Percentiles rank a stretch among this genome's conserved stretches.
Conservation (phyloP, 2,329 filamentous ascomycete genomes). For the Fusarium illudens region DNA sequence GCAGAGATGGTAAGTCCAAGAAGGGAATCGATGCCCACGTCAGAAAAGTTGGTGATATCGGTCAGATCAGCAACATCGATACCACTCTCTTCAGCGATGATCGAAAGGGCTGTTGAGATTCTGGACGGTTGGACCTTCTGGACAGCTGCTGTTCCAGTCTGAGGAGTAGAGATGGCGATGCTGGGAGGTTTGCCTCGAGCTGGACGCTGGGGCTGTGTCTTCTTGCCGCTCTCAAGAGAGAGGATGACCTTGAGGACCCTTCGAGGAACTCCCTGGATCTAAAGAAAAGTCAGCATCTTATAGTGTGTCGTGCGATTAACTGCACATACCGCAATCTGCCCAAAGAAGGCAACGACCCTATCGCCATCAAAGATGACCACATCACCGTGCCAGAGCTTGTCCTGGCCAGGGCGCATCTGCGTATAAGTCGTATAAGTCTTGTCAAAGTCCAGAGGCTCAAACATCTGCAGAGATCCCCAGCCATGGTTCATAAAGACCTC, state of each 20-base stretch:
- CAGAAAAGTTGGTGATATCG: constrained; percentile 64
- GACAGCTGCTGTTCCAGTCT: rapidly evolving
- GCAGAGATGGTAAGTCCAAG: constrained; percentile 67
- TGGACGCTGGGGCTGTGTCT: constrained; percentile 17
- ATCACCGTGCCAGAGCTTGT: constrained; percentile 51
- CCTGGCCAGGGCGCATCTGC: constrained; percentile 24
- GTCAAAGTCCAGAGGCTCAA: constrained; percentile 32
- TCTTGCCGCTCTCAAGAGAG: constrained; percentile 27
- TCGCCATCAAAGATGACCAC: constrained; percentile 64
- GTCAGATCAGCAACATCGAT: constrained; percentile 54
- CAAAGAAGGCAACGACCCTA: constrained; percentile 51
- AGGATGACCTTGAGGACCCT: constrained; percentile 34
- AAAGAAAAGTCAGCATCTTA: rapidly evolving
- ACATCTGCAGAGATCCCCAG: constrained; percentile 30
- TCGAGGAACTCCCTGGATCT: constrained; percentile 33
- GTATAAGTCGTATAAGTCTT: constrained; percentile 34
- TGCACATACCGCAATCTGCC: constrained; percentile 43
- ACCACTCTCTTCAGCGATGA: constrained; percentile 35
- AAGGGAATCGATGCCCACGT: constrained; percentile 69
- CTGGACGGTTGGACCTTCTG: background rate
- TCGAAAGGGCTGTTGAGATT: constrained; percentile 11
- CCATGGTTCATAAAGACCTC: constrained; percentile 38
- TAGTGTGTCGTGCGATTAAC: rapidly evolving
- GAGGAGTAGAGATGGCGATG: background rate
- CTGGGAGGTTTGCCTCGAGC: background rate